Conservation (phyloP, 805 yeast genomes). For the Suhomyces xylopsoci region DNA sequence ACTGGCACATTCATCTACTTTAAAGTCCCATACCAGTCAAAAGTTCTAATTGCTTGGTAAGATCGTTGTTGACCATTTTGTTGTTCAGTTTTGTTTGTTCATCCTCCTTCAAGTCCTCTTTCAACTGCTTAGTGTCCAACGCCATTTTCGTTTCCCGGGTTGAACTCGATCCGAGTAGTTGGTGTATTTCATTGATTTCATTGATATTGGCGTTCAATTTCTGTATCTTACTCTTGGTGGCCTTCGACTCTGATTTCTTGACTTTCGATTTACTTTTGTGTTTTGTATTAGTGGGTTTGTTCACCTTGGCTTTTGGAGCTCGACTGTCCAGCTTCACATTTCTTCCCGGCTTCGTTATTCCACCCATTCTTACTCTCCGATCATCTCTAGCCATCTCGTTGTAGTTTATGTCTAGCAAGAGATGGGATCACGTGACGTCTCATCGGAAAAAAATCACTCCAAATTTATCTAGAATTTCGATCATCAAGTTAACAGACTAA, state of each 20-base stretch:
- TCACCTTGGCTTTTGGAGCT: not conserved
- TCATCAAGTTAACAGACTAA: not conserved
- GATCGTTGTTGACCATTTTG: constrained; percentile 38
- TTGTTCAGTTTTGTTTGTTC: constrained; percentile 24
- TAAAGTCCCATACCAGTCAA: constrained; percentile 39
- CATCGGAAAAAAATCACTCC: not conserved
- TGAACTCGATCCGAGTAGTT: constrained; percentile 13
- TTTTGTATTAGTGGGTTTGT: not conserved
- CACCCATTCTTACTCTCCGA: not conserved
- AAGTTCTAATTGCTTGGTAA: constrained; percentile 46
- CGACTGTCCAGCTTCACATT: not conserved
- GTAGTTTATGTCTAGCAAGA: not conserved
- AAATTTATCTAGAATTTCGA: not conserved
- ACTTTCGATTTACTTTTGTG: not conserved
- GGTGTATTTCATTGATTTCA: constrained; percentile 20
- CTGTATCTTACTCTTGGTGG: constrained; percentile 16
- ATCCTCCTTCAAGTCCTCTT: constrained; percentile 41
- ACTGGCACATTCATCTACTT: not conserved
- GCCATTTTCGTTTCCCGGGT: constrained; percentile 18
- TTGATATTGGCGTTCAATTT: constrained; percentile 30
- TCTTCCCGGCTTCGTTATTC: not conserved
- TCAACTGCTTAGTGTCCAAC: constrained; percentile 33
- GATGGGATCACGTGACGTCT: not conserved
- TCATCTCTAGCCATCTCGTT: not conserved
- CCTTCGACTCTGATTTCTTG: constrained; percentile 11